phyloP scores from a whole-genome alignment of 2,329 filamentous ascomycete species.

The Ophiostoma novo-ulmi region DNA sequence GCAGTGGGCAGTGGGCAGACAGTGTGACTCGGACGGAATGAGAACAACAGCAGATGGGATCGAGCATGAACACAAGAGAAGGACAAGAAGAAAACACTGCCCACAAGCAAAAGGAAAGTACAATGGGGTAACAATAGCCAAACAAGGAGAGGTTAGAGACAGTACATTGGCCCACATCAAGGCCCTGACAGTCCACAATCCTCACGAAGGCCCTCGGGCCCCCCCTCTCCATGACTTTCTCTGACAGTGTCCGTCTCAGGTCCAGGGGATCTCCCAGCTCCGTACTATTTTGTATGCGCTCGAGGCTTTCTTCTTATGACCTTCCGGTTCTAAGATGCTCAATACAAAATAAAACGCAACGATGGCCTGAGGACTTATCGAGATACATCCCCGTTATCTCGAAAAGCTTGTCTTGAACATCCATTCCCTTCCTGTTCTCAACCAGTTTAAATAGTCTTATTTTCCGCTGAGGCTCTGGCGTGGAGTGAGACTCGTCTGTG shows the following conservation, averaged over 20 bases:
- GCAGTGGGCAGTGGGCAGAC: not conserved
- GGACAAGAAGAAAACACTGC: not conserved
- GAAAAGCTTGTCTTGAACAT: not conserved
- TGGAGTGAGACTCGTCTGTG: not conserved
- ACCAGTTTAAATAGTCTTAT: not conserved
- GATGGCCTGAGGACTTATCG: not conserved
- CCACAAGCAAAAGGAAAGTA: not conserved
- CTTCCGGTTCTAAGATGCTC: not conserved
- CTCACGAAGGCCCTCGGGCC: not conserved
- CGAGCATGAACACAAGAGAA: not conserved
- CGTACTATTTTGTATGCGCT: not conserved
- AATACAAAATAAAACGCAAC: not conserved
- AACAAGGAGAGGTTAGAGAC: not conserved
- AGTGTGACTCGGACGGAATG: not conserved
- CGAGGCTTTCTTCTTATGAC: not conserved
- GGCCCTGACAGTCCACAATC: not conserved
- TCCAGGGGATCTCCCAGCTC: not conserved
- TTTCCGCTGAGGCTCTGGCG: not conserved
- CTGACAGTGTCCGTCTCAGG: not conserved
- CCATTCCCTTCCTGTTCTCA: not conserved
- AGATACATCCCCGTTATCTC: not conserved
- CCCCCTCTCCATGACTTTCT: not conserved
- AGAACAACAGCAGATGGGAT: not conserved
- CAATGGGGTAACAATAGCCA: not conserved
- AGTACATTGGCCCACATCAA: not conserved